phyloP scores from a whole-genome alignment of 495 filamentous ascomycete genomes.

The Aspergillus cristatus region DNA sequence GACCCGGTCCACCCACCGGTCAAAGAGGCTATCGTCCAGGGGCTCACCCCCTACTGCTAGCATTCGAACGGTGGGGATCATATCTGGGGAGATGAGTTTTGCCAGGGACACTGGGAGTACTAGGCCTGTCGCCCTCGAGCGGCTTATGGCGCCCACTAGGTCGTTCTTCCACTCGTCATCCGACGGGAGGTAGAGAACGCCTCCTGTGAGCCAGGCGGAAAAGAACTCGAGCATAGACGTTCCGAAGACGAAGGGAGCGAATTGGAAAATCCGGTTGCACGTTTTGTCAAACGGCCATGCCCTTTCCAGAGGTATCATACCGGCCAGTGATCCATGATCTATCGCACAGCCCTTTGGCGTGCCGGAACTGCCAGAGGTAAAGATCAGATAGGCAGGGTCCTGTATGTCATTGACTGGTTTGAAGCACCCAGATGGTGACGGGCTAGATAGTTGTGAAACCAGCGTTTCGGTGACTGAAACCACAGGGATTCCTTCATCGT shows the following conservation, averaged over 20 bases:
- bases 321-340: not conserved
- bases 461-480: no score
- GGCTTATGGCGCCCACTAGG: slow-evolving; percentile 37
- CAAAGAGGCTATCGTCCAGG: not conserved
- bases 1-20: not conserved
- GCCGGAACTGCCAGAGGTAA: not conserved
- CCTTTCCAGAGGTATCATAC: no score
- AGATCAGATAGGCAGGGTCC: not conserved
- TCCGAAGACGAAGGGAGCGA: not conserved
- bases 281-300: not conserved
- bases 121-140: slow-evolving; percentile 12
- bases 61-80: not conserved
- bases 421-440: no score
- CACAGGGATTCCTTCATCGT: no score
- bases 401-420: no score
- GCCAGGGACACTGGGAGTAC: not conserved
- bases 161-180: slow-evolving; percentile 25
- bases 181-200: not conserved
- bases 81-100: not conserved
- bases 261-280: not conserved
- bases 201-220: not conserved
- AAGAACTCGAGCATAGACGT: not conserved
- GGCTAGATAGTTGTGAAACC: no score
- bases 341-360: not conserved
- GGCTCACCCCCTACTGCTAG: not conserved